Evolutionary conservation across 371 early-diverging fungal species (phyloP), one percentile per base, ranked within the genome.

Genomic region (Fennellomyces sp.): DNA sequence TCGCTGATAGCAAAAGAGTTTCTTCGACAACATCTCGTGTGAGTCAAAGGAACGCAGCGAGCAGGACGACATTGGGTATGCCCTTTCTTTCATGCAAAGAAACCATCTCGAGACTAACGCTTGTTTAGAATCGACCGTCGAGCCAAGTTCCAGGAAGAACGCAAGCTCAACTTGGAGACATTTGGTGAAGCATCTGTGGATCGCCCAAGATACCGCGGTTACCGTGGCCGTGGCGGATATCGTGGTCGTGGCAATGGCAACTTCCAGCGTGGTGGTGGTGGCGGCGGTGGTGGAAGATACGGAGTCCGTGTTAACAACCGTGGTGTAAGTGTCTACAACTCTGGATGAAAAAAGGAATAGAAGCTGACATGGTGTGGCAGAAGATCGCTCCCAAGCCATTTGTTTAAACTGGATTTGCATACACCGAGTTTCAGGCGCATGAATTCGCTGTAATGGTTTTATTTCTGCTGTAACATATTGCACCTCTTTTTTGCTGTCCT

Each of bases 21-120:
- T 97, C 83, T 98, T 98, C 82, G 98, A 98, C 68, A 90, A 97
- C 71, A 98, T 98, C 65, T 97, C 97, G 23, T 96, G 96, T 69
- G 97, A 97, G 70, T 86, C 91, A 29, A 95, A 93, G 72, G 97
- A 97, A 65, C 87, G 95, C 67, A 80, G 60, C 52, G 88, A 84
- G 47, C 56, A 33, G 39, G 52, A 50, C 35, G 41, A 45, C 35
- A 56, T 23, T 51, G 41, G 12, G 36, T 42, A 58, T 26, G 26
- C 17, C 26, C 0, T n/a, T 17, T 26, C 5, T 56, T 33, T n/a
- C n/a, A n/a, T n/a, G n/a, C n/a, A n/a, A n/a, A n/a, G n/a, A n/a
- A n/a, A n/a, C n/a, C n/a, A n/a, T n/a, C n/a, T n/a, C n/a, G n/a
- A n/a, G n/a, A n/a, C 15, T 39, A 10, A 39, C 39, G 15, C 39